Conservation (phyloP, 352 stramenopile species). For the Pythium scleroteichum region DNA sequence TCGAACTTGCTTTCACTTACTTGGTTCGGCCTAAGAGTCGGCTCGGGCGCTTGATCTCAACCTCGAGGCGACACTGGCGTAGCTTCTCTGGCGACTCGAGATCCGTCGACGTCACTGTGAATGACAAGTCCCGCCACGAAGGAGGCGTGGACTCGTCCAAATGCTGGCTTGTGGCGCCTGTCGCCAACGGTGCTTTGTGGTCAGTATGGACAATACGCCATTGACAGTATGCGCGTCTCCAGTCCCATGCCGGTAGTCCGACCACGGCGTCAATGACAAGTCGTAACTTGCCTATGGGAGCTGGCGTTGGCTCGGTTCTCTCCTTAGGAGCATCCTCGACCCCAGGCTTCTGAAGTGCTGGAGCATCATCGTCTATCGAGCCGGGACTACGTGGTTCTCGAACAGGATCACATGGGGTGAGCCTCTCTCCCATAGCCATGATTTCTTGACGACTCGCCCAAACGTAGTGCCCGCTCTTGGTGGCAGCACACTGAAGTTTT, state of each 20-base stretch:
- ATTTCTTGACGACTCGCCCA: constrained; percentile 23
- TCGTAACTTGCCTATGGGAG: background rate
- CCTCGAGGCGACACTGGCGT: constrained; percentile 10
- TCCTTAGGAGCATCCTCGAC: background rate
- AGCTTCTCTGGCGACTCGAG: constrained; percentile 8
- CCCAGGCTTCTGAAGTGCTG: background rate
- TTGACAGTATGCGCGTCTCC: constrained; percentile 20
- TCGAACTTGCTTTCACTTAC: background rate
- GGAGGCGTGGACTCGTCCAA: constrained; percentile 8
- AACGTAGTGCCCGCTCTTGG: constrained; percentile 13
- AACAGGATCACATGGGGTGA: constrained; percentile 12
- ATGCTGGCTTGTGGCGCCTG: constrained; percentile 14
- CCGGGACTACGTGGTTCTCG: background rate
- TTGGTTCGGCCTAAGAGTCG: constrained; percentile 13
- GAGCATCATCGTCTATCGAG: background rate
- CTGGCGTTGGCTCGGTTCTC: no score
- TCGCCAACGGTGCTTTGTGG: background rate
- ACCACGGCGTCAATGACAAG: background rate
- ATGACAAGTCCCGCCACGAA: constrained; percentile 6
- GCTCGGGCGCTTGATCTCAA: constrained; percentile 20
- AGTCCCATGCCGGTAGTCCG: constrained; percentile 10
- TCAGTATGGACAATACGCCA: constrained; percentile 1
- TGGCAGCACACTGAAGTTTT: constrained; percentile 18
- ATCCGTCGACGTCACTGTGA: background rate
- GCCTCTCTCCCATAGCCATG: constrained; percentile 13